Conservation (phyloP, 1,284 basidiomycete species). For the Rhodotorula sp. region DNA sequence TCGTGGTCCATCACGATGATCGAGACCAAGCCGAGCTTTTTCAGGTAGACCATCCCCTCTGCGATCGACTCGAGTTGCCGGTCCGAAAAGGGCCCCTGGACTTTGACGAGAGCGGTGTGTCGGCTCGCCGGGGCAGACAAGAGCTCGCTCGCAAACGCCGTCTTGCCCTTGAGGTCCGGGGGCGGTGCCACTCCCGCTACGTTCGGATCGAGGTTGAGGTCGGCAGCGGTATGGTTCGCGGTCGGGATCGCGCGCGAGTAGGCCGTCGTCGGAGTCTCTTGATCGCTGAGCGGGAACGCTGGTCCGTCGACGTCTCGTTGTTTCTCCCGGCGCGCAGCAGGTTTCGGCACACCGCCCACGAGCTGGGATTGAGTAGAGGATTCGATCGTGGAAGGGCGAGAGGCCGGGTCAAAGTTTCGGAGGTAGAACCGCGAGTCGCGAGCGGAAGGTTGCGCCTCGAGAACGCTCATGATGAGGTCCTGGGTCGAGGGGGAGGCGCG, state of each 20-base stretch:
- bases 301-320: conserved; percentile 20
- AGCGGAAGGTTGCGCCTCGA: conserved; percentile 87
- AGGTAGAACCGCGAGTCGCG: conserved; percentile 89
- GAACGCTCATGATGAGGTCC: conserved; percentile 95
- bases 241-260: conserved; percentile 41
- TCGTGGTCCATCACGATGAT: conserved; percentile 95
- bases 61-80: conserved; percentile 90
- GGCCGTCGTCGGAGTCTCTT: conserved; percentile 45
- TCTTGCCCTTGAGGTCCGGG: conserved; percentile 44
- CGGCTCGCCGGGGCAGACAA: conserved; percentile 71
- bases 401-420: conserved; percentile 68
- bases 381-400: conserved; percentile 29
- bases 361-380: not conserved
- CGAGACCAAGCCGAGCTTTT: conserved; percentile 89
- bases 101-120: conserved; percentile 89
- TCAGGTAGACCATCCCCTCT: conserved; percentile 88
- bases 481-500: conserved; percentile 48
- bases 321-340: not conserved
- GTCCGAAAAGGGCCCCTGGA: conserved; percentile 97
- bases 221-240: conserved; percentile 20
- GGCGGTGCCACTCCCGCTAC: conserved; percentile 44
- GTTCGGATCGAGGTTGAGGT: not conserved
- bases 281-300: conserved; percentile 42
- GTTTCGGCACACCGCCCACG: not conserved
- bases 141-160: conserved; percentile 73